Conservation (phyloP, 805 yeast species). For the Monosporozyma aquatica region DNA sequence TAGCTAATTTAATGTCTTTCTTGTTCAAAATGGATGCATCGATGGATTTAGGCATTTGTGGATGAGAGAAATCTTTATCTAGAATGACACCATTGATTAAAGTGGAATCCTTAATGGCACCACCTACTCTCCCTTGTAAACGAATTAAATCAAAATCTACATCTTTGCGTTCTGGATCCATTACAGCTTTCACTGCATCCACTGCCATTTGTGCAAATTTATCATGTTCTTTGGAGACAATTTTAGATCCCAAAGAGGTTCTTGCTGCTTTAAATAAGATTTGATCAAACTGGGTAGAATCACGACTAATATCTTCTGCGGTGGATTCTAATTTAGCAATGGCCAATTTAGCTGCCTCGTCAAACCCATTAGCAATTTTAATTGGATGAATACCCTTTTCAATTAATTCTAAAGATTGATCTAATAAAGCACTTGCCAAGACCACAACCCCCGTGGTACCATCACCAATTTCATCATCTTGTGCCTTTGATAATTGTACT, state of each 20-base stretch:
- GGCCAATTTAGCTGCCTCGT: slow-evolving; percentile 92
- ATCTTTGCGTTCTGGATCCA: slow-evolving; percentile 84
- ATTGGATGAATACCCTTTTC: slow-evolving; percentile 98
- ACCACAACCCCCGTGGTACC: slow-evolving; percentile 99
- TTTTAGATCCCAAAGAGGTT: slow-evolving; percentile 90
- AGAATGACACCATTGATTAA: slow-evolving; percentile 85
- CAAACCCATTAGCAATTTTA: slow-evolving; percentile 93
- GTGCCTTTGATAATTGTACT: slow-evolving; percentile 88
- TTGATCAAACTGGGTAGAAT: slow-evolving; percentile 26
- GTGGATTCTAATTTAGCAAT: slow-evolving; percentile 62
- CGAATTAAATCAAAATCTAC: slow-evolving; percentile 95
- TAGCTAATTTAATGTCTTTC: slow-evolving; percentile 77
- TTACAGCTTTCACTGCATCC: slow-evolving; percentile 86
- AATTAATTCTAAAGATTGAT: slow-evolving; percentile 87
- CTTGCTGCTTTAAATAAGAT: slow-evolving; percentile 83
- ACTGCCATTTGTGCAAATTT: slow-evolving; percentile 96
- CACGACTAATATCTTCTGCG: slow-evolving; percentile 51
- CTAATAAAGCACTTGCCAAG: slow-evolving; percentile 85
- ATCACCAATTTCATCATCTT: slow-evolving; percentile 97
- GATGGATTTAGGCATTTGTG: slow-evolving; percentile 88
- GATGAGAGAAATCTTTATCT: slow-evolving; percentile 96
- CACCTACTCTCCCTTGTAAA: slow-evolving; percentile 94
- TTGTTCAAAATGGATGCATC: slow-evolving; percentile 25
- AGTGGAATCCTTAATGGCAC: slow-evolving; percentile 75
- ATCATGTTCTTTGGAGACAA: slow-evolving; percentile 88